Conservation (phyloP, 441 rosid species). For the Oxalis stricta region DNA sequence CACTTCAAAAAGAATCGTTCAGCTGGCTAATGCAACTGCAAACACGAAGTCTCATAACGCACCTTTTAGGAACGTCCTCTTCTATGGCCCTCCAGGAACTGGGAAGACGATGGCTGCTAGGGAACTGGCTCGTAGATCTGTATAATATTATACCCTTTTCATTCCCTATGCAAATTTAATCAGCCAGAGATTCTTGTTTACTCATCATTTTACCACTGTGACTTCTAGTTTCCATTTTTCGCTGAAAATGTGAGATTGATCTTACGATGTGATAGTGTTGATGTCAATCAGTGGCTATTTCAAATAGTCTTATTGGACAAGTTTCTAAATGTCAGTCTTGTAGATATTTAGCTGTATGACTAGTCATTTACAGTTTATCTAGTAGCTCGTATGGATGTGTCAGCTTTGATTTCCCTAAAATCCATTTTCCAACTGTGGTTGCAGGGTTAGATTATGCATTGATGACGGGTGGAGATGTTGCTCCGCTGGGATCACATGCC, state of each 20-base stretch:
- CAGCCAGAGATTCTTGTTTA: background rate
- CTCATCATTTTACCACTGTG: background rate
- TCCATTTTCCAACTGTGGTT: constrained; percentile 10
- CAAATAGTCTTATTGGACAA: too few species aligned
- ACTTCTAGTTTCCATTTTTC: too few species aligned
- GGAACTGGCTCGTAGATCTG: constrained; percentile 77
- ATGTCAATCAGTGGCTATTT: too few species aligned
- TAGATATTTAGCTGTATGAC: too few species aligned
- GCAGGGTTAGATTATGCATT: constrained; percentile 94
- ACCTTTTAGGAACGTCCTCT: constrained; percentile 86
- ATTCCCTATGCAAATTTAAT: constrained; percentile 1
- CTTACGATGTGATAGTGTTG: too few species aligned
- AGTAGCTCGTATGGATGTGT: background rate
- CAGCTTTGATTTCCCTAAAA: background rate
- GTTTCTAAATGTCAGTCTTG: too few species aligned
- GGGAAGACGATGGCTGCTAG: constrained; percentile 99
- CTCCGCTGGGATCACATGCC: constrained; percentile 92
- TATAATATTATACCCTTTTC: constrained; percentile 25
- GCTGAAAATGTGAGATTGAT: too few species aligned
- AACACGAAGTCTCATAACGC: constrained; percentile 91
- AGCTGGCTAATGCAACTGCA: constrained; percentile 79
- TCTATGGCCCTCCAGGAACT: constrained; percentile 98
- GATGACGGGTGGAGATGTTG: constrained; percentile 99
- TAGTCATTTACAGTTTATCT: too few species aligned
- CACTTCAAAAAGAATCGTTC: constrained; percentile 68